Evolutionary conservation across 768 basidiomycete genomes (phyloP).

Genomic region (Leccinum obscurum): DNA sequence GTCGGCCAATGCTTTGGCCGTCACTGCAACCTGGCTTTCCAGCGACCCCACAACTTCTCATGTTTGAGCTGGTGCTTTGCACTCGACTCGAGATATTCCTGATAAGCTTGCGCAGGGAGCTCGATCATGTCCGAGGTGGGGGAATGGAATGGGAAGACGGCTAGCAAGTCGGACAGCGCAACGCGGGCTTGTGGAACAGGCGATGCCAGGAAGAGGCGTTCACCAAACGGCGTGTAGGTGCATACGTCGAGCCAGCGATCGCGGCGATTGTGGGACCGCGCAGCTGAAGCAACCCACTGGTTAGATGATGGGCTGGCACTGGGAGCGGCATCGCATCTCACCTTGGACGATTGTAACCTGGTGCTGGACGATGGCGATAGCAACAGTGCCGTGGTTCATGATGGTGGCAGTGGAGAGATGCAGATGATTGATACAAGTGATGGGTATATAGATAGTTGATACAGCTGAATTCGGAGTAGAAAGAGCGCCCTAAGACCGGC

Average conservation of each 20-base stretch:
- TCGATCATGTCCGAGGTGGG: constrained; percentile 58
- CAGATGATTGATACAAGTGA: constrained; percentile 19
- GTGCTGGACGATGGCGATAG: constrained; percentile 64
- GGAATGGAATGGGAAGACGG: constrained; percentile 44
- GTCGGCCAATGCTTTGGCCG: background rate
- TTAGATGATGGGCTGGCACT: constrained; percentile 4
- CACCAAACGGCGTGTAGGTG: constrained; percentile 63
- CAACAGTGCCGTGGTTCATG: constrained; percentile 58
- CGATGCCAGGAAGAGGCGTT: constrained; percentile 63
- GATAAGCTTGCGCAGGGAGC: constrained; percentile 58
- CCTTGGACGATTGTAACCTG: constrained; percentile 72
- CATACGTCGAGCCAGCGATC: constrained; percentile 68
- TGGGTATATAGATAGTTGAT: constrained; percentile 14
- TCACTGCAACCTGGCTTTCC: constrained; percentile 35
- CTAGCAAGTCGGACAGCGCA: constrained; percentile 55
- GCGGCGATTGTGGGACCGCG: constrained; percentile 51
- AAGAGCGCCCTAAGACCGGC: constrained; percentile 3
- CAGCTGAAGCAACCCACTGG: constrained; percentile 38
- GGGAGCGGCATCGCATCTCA: constrained; percentile 25
- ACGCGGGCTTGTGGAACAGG: constrained; percentile 65
- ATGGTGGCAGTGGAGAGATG: constrained; percentile 23
- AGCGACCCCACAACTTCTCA: constrained; percentile 59
- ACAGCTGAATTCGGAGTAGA: constrained; percentile 16
- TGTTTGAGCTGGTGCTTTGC: constrained; percentile 53
- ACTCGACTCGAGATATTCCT: constrained; percentile 55